A percentile compares a stretch with the other conserved stretches of the same genome.
phyloP scores from a whole-genome alignment of 768 basidiomycete species.

The Phanerodontia chrysosporium region DNA sequence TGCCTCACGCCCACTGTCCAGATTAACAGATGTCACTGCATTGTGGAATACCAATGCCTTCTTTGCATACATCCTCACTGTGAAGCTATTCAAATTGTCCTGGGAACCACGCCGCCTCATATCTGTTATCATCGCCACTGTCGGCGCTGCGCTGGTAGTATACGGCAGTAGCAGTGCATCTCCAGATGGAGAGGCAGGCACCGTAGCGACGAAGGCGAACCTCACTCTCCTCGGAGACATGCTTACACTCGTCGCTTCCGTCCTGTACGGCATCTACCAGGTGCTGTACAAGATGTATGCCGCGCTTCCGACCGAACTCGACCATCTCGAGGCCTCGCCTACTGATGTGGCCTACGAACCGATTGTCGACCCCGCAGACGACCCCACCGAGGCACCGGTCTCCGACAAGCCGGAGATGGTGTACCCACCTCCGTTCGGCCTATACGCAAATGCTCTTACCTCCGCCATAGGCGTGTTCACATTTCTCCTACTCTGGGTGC shows the following conservation, averaged over 20 bases:
- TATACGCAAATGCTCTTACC: slow-evolving; percentile 81
- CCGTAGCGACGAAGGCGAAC: slow-evolving; percentile 5
- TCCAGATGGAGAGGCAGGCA: slow-evolving; percentile 5
- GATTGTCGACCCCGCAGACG: slow-evolving; percentile 16
- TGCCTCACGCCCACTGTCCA: slow-evolving; percentile 22
- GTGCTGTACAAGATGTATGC: slow-evolving; percentile 81
- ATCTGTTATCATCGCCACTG: slow-evolving; percentile 76
- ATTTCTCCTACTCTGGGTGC: slow-evolving; percentile 69
- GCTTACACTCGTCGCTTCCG: slow-evolving; percentile 66
- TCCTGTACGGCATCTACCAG: slow-evolving; percentile 75
- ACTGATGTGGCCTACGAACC: slow-evolving; percentile 35
- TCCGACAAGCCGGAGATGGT: slow-evolving; percentile 22
- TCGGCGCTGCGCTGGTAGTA: slow-evolving; percentile 76
- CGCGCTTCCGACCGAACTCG: slow-evolving; percentile 64
- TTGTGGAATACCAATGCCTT: slow-evolving; percentile 89
- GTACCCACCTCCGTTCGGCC: slow-evolving; percentile 72
- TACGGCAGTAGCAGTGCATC: slow-evolving; percentile 57
- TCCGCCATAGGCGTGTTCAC: slow-evolving; percentile 79
- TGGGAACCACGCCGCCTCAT: slow-evolving; percentile 63
- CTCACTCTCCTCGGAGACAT: slow-evolving; percentile 59
- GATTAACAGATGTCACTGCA: slow-evolving; percentile 76
- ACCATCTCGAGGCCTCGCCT: slow-evolving; percentile 35
- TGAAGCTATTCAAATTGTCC: slow-evolving; percentile 57
- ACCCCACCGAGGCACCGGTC: slow-evolving; percentile 13
- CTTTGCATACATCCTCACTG: slow-evolving; percentile 86